Evolutionary conservation across 1,139 yeast genomes (phyloP).

Genomic region (Yamadazyma siamensis): DNA sequence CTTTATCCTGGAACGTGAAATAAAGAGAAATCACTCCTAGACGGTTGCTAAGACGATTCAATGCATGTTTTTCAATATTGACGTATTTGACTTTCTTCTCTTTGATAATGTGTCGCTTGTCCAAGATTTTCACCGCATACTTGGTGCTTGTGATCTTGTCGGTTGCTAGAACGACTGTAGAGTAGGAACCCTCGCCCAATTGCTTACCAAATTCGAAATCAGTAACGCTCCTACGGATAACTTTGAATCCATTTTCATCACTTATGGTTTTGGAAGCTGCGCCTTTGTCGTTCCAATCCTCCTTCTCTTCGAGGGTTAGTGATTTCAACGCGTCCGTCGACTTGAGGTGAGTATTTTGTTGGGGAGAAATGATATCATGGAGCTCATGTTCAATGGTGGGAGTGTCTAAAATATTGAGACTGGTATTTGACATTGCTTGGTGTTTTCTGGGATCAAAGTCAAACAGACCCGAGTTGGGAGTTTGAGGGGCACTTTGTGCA

Average conservation of each 20-base stretch:
- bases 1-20: constrained; percentile 91
- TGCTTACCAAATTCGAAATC: constrained; percentile 87
- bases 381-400: constrained; percentile 21
- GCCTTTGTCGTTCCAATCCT: constrained; percentile 35
- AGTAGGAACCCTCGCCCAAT: constrained; percentile 95
- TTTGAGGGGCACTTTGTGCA: constrained; percentile 27
- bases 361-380: constrained; percentile 11
- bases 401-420: constrained; percentile 38
- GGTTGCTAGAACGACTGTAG: constrained; percentile 85
- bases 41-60: constrained; percentile 72
- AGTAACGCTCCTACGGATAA: constrained; percentile 60
- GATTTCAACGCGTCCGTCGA: constrained; percentile 13
- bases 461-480: constrained; percentile 25
- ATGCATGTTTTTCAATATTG: constrained; percentile 90
- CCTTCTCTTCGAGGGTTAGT: constrained; percentile 9
- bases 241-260: constrained; percentile 18
- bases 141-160: constrained; percentile 70
- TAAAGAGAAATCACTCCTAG: constrained; percentile 80
- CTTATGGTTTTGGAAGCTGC: constrained; percentile 32
- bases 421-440: constrained; percentile 30
- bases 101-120: constrained; percentile 89
- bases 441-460: constrained; percentile 22
- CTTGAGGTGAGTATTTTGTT: constrained; percentile 1
- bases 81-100: constrained; percentile 96
- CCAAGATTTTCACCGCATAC: constrained; percentile 88